phyloP scores from a whole-genome alignment of 2,329 filamentous ascomycete genomes.

The Pyrenophora teres region DNA sequence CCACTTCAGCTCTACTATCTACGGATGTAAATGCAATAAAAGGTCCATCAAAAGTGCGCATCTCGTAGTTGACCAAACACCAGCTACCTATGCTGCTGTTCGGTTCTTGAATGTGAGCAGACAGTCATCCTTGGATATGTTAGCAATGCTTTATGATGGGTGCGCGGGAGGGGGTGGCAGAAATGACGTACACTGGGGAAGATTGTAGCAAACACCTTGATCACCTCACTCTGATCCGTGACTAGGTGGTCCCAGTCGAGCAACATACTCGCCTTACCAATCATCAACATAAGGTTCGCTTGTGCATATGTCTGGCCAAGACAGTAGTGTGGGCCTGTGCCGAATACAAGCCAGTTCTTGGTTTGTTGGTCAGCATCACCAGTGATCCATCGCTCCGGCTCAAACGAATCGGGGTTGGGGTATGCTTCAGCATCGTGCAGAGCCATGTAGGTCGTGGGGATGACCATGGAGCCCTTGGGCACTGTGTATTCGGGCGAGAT shows the following conservation, averaged over 20 bases:
- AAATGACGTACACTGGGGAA: constrained; percentile 80
- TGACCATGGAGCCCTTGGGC: constrained; percentile 92
- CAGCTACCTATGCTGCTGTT: constrained; percentile 29
- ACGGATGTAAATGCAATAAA: constrained; percentile 32
- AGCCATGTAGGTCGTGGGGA: constrained; percentile 87
- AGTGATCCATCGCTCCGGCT: constrained; percentile 66
- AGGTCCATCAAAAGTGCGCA: constrained; percentile 30
- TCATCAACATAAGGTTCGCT: constrained; percentile 83
- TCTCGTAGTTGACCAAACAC: constrained; percentile 16
- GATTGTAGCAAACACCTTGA: constrained; percentile 97
- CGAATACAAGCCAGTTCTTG: constrained; percentile 98
- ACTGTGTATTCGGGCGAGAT: constrained; percentile 88
- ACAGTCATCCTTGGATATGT: constrained; percentile 71
- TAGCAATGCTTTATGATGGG: constrained; percentile 14
- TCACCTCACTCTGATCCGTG: constrained; percentile 84
- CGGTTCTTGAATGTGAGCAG: constrained; percentile 69
- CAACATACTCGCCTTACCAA: constrained; percentile 85
- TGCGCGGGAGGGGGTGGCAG: constrained; percentile 1
- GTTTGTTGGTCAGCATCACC: constrained; percentile 87
- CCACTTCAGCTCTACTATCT: constrained; percentile 16
- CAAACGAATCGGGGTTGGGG: constrained; percentile 74
- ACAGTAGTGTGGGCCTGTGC: constrained; percentile 95
- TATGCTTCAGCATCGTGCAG: constrained; percentile 94
- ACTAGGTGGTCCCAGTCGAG: constrained; percentile 90
- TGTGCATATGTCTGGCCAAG: constrained; percentile 91